Evolutionary conservation across 805 yeast species (phyloP), one percentile per base, ranked within the genome.

Genomic region (Pichia deserticola): DNA sequence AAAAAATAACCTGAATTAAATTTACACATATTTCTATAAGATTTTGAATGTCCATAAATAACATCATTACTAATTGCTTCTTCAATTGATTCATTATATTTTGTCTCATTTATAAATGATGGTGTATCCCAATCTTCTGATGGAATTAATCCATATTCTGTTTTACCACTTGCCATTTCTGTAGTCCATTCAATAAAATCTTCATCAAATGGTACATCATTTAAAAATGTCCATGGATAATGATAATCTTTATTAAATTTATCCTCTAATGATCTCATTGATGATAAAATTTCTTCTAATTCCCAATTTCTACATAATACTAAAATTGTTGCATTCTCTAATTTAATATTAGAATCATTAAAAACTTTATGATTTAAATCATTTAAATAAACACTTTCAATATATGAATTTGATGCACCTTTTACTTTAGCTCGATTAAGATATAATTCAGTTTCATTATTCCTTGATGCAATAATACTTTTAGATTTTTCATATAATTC

Each of bases 1-100:
- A 80, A 92, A 69, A 93, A 93, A 64, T 75, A 86, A 0, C 98
- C 97, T 3, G 95, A 84, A 63, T 93, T 92, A 71, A 85, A 92
- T 37, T 96, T 77, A 66, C 98, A 93, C 98, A 93, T 93, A 66
- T 92, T 90, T 62, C 97, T 78, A 61, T 86, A 86, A 1, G 88
- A 80, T 55, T 70, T 64, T 1, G 86, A 78, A 33, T 69, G 76
- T 1, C 89, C 92, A 62, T 86, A 86, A 1, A 84, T 66, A 7
- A 86, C 78, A 3, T 74, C 72, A 10, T 72, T 63, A 13, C 71
- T 70, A 15, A 63, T 65, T 71, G 76, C 68, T 1, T 75, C 63
- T 13, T 68, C 64, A 51, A 83, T 58, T 34, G 74, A 66, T 53
- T 73, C 71, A 27, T 77, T 71, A 60, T 80, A 76, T 39, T 58